phyloP scores from a whole-genome alignment of 768 basidiomycete genomes.

The Chalciporus pseudorubinellus region DNA sequence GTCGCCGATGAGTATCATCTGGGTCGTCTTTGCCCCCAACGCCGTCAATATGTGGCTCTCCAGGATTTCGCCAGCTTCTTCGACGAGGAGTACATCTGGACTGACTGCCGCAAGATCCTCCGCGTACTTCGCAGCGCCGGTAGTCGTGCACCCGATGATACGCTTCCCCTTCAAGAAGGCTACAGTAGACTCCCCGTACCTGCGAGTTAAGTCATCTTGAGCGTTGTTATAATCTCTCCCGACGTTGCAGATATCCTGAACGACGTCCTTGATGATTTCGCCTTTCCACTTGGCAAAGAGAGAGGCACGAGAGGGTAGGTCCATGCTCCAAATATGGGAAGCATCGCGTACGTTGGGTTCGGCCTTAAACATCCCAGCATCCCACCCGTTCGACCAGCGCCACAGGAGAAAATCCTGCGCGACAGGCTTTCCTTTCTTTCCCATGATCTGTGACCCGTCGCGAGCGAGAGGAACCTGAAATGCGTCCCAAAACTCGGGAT shows the following conservation, averaged over 20 bases:
- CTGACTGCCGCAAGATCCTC: constrained; percentile 43
- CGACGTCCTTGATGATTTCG: constrained; percentile 34
- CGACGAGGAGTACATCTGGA: constrained; percentile 59
- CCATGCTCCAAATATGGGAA: constrained; percentile 39
- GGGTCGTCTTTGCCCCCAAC: constrained; percentile 44
- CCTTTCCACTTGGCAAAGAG: constrained; percentile 36
- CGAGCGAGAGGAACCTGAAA: constrained; percentile 41
- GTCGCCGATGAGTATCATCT: constrained; percentile 69
- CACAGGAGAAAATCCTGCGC: constrained; percentile 41
- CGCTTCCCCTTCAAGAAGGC: constrained; percentile 44
- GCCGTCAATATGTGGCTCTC: constrained; percentile 68
- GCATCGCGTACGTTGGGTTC: constrained; percentile 25
- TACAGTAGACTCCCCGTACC: constrained; percentile 35
- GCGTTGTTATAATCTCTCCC: constrained; percentile 41
- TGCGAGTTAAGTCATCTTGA: constrained; percentile 36
- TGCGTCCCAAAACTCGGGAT: constrained; percentile 42
- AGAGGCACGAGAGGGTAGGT: constrained; percentile 24
- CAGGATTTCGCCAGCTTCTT: constrained; percentile 73
- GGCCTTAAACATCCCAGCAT: constrained; percentile 43
- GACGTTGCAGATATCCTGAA: constrained; percentile 33
- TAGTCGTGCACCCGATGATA: constrained; percentile 70
- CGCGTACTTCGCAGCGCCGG: constrained; percentile 63
- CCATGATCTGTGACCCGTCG: constrained; percentile 47
- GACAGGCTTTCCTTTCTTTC: constrained; percentile 38
- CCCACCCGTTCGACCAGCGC: constrained; percentile 45